phyloP scores from a whole-genome alignment of 2,329 filamentous ascomycete genomes.

The Fusarium papillatum region DNA sequence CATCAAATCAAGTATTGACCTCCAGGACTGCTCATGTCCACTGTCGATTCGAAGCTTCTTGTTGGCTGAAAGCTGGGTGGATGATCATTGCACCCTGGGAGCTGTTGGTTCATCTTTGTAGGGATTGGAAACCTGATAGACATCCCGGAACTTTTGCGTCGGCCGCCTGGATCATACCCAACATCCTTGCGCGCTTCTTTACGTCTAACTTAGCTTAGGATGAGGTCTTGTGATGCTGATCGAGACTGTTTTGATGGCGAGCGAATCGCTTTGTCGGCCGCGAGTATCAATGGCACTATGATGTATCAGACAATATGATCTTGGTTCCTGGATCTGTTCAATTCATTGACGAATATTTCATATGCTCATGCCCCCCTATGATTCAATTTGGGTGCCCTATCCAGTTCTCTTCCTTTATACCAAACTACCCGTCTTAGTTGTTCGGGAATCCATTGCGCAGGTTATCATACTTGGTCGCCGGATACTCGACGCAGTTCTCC shows the following conservation, averaged over 20 bases:
- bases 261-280: not conserved
- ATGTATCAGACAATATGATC: too few relatives aligned
- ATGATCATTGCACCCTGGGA: not conserved
- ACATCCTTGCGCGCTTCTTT: not conserved
- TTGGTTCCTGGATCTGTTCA: not conserved
- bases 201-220: too few relatives aligned
- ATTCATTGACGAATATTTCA: not conserved
- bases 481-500: constrained; percentile 74
- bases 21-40: not conserved
- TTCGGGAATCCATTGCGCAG: constrained; percentile 69
- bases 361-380: not conserved
- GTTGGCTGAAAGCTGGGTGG: not conserved
- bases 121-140: not conserved
- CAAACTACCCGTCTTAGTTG: constrained; percentile 45
- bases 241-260: not conserved
- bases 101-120: not conserved
- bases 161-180: not conserved
- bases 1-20: not conserved
- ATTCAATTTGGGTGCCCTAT: not conserved
- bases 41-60: not conserved
- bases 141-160: not conserved
- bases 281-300: not conserved
- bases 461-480: constrained; percentile 79
- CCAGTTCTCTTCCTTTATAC: not conserved
- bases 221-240: not conserved